phyloP scores from a whole-genome alignment of 331 rosid genomes.

The Dryas integrifolia region DNA sequence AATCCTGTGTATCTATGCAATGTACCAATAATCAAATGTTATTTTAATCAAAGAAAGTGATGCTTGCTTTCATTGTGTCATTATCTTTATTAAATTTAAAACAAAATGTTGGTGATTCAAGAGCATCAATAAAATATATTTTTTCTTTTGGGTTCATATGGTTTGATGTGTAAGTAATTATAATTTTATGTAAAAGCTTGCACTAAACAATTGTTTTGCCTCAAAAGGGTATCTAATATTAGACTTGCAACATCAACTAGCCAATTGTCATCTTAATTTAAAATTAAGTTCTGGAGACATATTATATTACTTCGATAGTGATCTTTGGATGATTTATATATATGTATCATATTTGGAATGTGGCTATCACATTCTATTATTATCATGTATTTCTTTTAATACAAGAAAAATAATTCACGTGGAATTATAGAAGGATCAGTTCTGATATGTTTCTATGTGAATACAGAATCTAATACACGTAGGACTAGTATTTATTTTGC shows the following conservation, averaged over 20 bases:
- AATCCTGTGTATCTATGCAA: slow-evolving; percentile 3
- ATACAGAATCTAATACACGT: too few relatives aligned
- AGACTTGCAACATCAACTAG: not conserved
- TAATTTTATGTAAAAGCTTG: not conserved
- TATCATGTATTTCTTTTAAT: too few relatives aligned
- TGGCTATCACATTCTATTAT: not conserved
- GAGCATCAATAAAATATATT: not conserved
- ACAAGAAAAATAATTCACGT: too few relatives aligned
- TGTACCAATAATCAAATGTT: slow-evolving; percentile 2
- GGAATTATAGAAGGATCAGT: too few relatives aligned
- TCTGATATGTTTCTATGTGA: too few relatives aligned
- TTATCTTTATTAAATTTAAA: not conserved
- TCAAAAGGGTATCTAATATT: not conserved
- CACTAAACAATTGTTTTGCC: too few relatives aligned
- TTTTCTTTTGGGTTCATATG: not conserved
- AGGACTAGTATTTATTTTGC: too few relatives aligned
- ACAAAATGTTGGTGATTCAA: not conserved
- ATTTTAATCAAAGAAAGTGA: not conserved
- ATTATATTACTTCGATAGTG: not conserved
- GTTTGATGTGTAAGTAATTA: not conserved
- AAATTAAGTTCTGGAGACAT: not conserved
- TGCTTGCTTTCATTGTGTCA: not conserved
- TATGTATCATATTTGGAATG: not conserved
- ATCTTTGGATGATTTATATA: not conserved
- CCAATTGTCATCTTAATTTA: slow-evolving; percentile 1